Percentiles rank a stretch among this genome's conserved stretches.
These are phyloP conservation scores for Termitomyces heimii DNA, from an alignment of 768 basidiomycete genomes.

Conservation along the genomic window DNA sequence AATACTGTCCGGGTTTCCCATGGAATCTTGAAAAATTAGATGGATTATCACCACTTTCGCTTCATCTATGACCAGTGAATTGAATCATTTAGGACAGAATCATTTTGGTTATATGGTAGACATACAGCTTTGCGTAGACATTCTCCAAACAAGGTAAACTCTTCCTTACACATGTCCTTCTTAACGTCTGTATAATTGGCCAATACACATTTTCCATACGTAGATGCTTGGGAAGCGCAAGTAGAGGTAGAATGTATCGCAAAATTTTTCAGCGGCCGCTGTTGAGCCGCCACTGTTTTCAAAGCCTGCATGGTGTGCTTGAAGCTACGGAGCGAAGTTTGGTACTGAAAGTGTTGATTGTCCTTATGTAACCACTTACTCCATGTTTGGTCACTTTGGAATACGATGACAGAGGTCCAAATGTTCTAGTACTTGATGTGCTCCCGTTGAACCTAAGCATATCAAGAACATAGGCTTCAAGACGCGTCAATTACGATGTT, in stretches of 20 bases:
- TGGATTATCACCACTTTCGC: slow-evolving; percentile 23
- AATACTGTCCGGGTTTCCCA: background rate
- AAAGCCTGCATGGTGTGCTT: slow-evolving; percentile 17
- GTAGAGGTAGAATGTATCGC: slow-evolving; percentile 71
- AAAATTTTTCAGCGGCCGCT: slow-evolving; percentile 52
- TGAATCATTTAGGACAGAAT: background rate
- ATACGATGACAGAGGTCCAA: background rate
- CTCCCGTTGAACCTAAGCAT: background rate
- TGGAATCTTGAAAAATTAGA: background rate
- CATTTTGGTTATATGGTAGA: slow-evolving; percentile 4
- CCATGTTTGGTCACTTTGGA: background rate
- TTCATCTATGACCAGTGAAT: slow-evolving; percentile 20
- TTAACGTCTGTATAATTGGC: slow-evolving; percentile 78
- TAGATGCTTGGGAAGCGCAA: slow-evolving; percentile 64
- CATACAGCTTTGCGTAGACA: slow-evolving; percentile 79
- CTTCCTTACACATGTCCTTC: slow-evolving; percentile 77
- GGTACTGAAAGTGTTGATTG: background rate
- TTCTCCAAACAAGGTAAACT: slow-evolving; percentile 78
- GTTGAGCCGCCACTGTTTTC: slow-evolving; percentile 21
- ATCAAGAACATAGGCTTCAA: background rate
- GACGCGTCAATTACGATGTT: slow-evolving; percentile 36
- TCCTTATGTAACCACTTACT: background rate
- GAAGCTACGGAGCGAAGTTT: background rate
- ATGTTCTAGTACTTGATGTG: background rate
- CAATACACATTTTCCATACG: slow-evolving; percentile 87